These are phyloP conservation scores for Agrostemma githago DNA, from an alignment of 148 eudicot species.

Conservation along the genomic window DNA sequence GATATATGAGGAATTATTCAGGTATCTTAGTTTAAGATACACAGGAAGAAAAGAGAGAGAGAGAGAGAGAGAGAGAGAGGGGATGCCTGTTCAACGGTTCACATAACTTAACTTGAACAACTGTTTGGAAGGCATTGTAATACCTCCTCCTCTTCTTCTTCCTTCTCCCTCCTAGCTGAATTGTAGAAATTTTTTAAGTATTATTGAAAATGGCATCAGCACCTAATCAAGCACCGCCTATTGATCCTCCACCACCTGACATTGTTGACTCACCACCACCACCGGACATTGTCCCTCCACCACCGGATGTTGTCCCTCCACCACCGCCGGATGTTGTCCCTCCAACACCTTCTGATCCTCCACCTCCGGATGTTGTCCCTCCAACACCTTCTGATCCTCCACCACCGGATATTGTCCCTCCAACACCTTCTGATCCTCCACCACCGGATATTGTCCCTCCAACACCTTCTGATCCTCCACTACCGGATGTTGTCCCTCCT, in stretches of 20 bases:
- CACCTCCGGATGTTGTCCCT: background rate
- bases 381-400: background rate
- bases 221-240: constrained; percentile 3
- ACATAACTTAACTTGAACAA: constrained; percentile 11
- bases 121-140: constrained; percentile 7
- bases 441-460: background rate
- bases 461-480: too few species aligned
- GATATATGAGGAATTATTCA: constrained; percentile 13
- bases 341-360: background rate
- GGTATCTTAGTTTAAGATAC: background rate
- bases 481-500: background rate
- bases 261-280: background rate
- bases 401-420: background rate
- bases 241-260: constrained; percentile 2
- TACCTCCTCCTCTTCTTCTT: background rate
- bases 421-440: background rate
- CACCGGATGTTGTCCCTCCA: background rate
- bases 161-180: background rate
- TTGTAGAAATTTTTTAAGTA: background rate
- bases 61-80: background rate
- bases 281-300: background rate
- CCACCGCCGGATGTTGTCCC: background rate
- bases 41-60: background rate
- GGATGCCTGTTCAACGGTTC: constrained; percentile 12
- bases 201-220: constrained; percentile 10